Conservation (phyloP, 345 rosid species). For the Eucalyptus pauciflora region DNA sequence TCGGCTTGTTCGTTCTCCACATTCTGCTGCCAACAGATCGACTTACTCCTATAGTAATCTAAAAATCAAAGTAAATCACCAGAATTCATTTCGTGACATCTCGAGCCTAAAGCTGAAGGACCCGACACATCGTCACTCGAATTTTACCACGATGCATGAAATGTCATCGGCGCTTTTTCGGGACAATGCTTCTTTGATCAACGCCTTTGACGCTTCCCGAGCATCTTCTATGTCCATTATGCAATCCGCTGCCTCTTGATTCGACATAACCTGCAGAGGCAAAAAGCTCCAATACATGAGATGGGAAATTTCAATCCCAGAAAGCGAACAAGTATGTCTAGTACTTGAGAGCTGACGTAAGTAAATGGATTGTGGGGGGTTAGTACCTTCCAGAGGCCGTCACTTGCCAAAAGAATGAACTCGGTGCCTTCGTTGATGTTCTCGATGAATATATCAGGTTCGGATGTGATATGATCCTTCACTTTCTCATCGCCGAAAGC, state of each 20-base stretch:
- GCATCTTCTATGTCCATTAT: conserved; percentile 4
- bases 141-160: conserved; percentile 24
- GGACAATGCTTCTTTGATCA: conserved; percentile 19
- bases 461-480: conserved; percentile 34
- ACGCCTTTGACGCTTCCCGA: conserved; percentile 7
- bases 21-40: not conserved
- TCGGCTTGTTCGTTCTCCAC: not conserved
- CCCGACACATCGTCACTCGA: not conserved
- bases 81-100: not conserved
- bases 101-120: not conserved
- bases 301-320: not conserved
- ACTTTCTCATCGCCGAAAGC: conserved; percentile 41
- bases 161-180: conserved; percentile 29
- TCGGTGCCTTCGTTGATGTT: conserved; percentile 6
- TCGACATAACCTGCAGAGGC: conserved; percentile 27
- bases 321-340: not conserved
- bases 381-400: conserved; percentile 45
- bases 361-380: no score
- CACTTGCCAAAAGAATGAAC: conserved; percentile 47
- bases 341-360: not conserved
- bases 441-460: conserved; percentile 13
- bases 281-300: not conserved
- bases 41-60: not conserved
- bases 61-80: not conserved
- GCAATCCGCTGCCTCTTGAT: conserved; percentile 22